Base-by-base conservation (phyloP, 75 land plant genomes). In the Sequoia sempervirens region DNA sequence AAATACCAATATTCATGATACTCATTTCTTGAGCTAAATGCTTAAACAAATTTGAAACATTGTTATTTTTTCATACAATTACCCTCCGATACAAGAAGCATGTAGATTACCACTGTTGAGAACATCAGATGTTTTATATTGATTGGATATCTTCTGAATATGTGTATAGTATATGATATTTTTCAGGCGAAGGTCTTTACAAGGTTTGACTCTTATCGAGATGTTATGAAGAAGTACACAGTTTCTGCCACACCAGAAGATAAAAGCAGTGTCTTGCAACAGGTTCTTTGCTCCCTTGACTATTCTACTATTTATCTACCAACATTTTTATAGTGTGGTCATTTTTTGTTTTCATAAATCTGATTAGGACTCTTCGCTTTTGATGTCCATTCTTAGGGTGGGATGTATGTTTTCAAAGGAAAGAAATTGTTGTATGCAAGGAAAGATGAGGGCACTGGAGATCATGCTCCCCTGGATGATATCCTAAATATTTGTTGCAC, bases 361-460 rank as follows among this genome's bases (percentile, higher is more conserved):
- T 70, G 73, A 70, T 70, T 32, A 38, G 34, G 54, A 37, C 72
- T 20, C 30, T 52, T 61, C 46, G 34, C 30, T 52, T 23, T 78
- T 64, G 56, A 80, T 30, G 68, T 13, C 61, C 36, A 38, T 82
- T 80, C 30, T 20, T 76, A 96, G 98, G 98, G 98, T 79, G 98
- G 98, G 61, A 90, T 96, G 90, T 93, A 91, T 87, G 92, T 96
- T 4, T 96, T 96, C 80, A 94, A 91, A 85, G 98, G 98, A 40
- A 92, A 89, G 54, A 83, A 90, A 81, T 72, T 96, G 84, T 28
- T 96, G 61, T 96, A 92, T 87, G 92, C 96, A 13, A 85, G 98
- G 53, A 96, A 92, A 32, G 98, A 96, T 81, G 96, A 96, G 89
- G 92, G 94, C 4, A 94, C 98, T 8, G 98, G 98, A 43, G 98